These are phyloP conservation scores for Apiospora kogelbergensis DNA, from an alignment of 2,329 filamentous ascomycete species.

Conservation along the genomic window DNA sequence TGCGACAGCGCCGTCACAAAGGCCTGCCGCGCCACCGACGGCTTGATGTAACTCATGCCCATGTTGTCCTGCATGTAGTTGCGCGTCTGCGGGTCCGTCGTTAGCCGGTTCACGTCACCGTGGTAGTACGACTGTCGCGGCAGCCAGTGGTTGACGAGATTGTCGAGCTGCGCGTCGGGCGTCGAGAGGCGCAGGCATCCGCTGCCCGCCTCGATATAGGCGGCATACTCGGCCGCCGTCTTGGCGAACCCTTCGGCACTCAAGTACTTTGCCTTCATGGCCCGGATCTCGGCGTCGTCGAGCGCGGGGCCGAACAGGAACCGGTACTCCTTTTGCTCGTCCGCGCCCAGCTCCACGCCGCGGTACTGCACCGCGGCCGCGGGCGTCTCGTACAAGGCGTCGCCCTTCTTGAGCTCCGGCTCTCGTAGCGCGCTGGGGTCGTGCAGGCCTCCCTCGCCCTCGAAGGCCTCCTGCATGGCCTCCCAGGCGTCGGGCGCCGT, in stretches of 20 bases:
- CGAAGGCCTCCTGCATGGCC: slow-evolving; percentile 50
- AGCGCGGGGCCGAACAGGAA: slow-evolving; percentile 56
- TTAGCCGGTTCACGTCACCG: slow-evolving; percentile 58
- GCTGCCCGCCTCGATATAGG: slow-evolving; percentile 49
- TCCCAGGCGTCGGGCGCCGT: slow-evolving; percentile 52
- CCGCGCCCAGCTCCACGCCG: slow-evolving; percentile 35
- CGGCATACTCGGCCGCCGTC: slow-evolving; percentile 46
- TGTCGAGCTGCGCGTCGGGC: slow-evolving; percentile 54
- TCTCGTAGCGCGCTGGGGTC: slow-evolving; percentile 45
- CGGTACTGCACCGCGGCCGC: slow-evolving; percentile 54
- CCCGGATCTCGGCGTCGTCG: slow-evolving; percentile 48
- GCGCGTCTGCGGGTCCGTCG: slow-evolving; percentile 58
- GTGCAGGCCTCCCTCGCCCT: slow-evolving; percentile 56
- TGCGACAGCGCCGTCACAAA: slow-evolving; percentile 51
- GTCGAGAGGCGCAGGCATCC: slow-evolving; percentile 54
- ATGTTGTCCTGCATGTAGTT: slow-evolving; percentile 62
- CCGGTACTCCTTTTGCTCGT: slow-evolving; percentile 46
- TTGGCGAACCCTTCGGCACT: slow-evolving; percentile 46
- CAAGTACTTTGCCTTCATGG: slow-evolving; percentile 48
- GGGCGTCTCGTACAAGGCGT: slow-evolving; percentile 56
- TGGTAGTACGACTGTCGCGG: slow-evolving; percentile 59
- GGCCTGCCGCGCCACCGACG: slow-evolving; percentile 46
- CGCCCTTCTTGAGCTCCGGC: slow-evolving; percentile 41
- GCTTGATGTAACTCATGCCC: slow-evolving; percentile 59
- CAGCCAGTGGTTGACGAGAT: slow-evolving; percentile 60